phyloP scores from a whole-genome alignment of 768 basidiomycete genomes.

The Dictyophora rubrovolvata region DNA sequence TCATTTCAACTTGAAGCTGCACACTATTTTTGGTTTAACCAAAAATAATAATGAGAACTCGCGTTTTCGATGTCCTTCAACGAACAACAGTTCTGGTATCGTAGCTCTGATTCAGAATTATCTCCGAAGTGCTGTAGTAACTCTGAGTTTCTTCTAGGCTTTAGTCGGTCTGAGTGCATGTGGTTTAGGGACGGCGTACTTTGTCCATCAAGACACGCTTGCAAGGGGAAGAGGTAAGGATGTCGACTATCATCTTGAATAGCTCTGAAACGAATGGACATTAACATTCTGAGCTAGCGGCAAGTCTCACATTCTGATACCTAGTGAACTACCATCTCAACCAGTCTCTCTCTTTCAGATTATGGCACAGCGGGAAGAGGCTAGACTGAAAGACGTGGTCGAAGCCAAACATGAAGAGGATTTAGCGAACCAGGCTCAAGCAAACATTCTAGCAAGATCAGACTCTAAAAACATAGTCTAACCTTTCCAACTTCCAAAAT shows the following conservation, averaged over 20 bases:
- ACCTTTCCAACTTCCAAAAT: no score
- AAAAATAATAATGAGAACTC: neutral
- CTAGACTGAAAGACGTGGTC: slow-evolving; percentile 2
- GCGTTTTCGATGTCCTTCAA: slow-evolving; percentile 1
- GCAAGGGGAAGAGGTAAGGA: slow-evolving; percentile 7
- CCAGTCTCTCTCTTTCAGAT: neutral
- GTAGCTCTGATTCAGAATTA: no score
- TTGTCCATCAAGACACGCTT: slow-evolving; percentile 6
- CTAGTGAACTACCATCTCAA: neutral
- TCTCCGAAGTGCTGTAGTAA: neutral
- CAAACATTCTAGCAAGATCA: neutral
- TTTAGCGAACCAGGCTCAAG: slow-evolving; percentile 1
- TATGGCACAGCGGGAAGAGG: slow-evolving; percentile 5
- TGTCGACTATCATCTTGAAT: neutral
- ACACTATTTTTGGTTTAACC: neutral
- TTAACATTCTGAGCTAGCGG: neutral
- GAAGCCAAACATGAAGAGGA: slow-evolving; percentile 5
- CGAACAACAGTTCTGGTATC: slow-evolving; percentile 5
- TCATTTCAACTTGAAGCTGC: neutral
- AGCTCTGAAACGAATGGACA: neutral
- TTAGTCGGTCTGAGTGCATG: slow-evolving; percentile 3
- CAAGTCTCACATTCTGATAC: neutral
- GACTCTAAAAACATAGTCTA: neutral
- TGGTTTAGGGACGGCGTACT: neutral
- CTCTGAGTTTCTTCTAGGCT: neutral